Evolutionary conservation across 139 green algal genomes (phyloP), one percentile per base, ranked within the genome.

Genomic region (Chlorella ohadii): DNA sequence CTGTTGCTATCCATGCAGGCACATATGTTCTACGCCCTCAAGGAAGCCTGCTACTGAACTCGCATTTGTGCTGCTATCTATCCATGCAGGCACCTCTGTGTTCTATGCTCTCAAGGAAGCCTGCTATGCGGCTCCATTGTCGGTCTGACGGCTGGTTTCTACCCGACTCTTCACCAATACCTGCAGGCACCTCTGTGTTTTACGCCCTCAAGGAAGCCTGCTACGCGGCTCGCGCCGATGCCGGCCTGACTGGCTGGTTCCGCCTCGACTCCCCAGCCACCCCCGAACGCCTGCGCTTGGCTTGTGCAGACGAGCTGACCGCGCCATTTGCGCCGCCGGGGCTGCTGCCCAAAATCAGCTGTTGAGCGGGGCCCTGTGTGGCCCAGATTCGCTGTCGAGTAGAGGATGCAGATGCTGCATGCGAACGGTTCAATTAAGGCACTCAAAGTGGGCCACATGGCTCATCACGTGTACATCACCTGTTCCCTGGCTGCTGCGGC

Each of bases 161-260:
- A 0, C 85, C 99, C 67, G 91, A 99, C 84, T 88, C 88, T 1
- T 96, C 96, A n/a, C n/a, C n/a, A n/a, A n/a, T n/a, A n/a, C n/a
- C n/a, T 51, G 44, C 74, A 80, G 74, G 92, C 1, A 90, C 92
- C 19, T 95, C 90, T 5, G 96, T 96, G 41, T 97, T 97, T 76
- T 99, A 96, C 67, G 96, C 97, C 0, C 89, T 99, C 38, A 98
- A 98, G 72, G 92, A 98, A 15, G 96, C 96, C 3, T 88, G 95
- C 44, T 95, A 95, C 44, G 88, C 92, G 0, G 93, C 92, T 2
- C 89, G 96, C 15, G 68, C 84, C 34, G 93, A 92, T 5, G 77
- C 78, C 0, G 86, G 86, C 4, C 80, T 90, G 15, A 20, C 41
- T 13, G 94, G 89, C 38, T 97, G 88, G 81, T 97, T 99, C 72